Base-by-base conservation (phyloP, 495 filamentous ascomycete species). In the Mytilinidion resinicola region DNA sequence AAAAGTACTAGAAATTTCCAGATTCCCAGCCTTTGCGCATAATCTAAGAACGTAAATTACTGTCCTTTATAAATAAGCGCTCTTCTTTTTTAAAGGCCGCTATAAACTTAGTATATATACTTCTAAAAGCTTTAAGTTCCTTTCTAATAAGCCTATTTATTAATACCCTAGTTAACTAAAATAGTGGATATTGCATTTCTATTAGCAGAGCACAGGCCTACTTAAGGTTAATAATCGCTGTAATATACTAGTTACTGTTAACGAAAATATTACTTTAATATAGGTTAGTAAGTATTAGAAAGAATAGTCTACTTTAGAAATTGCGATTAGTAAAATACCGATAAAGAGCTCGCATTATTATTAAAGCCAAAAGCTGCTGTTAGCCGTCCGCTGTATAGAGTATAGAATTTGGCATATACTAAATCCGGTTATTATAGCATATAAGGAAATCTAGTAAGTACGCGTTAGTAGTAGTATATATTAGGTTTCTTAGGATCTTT, bases 391-490 rank as follows among this genome's bases (percentile, higher is more conserved):
- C n/a, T n/a, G n/a, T n/a, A n/a, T n/a, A n/a, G n/a, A n/a, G n/a
- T n/a, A n/a, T n/a, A n/a, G n/a, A n/a, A n/a, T n/a, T n/a, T n/a
- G n/a, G n/a, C n/a, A n/a, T n/a, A n/a, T n/a, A 39, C 37, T 39
- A 9, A 39, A n/a, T n/a, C 37, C 67, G 62, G 11, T 57, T 57
- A 47, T 72, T 64, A 52, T 75, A 71, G 39, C 66, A 67, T 2
- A 20, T 21, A 41, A 74, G 53, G 14, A 75, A 41, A 48, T 71
- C 70, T 0, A 62, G 25, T 11, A 67, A 50, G 54, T 63, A 74
- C 2, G 62, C 21, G 4, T 74, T 71, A 1, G 57, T 53, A n/a
- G 55, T 59, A 0, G 34, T 7, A 51, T 70, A 72, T 1, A 72
- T 74, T 1, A 60, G 17, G 36, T 64, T 53, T 7, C 69, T 43